These are phyloP conservation scores for Tylopilus plumbeoviolaceoides DNA, from an alignment of 768 basidiomycete species.

Conservation along the genomic window DNA sequence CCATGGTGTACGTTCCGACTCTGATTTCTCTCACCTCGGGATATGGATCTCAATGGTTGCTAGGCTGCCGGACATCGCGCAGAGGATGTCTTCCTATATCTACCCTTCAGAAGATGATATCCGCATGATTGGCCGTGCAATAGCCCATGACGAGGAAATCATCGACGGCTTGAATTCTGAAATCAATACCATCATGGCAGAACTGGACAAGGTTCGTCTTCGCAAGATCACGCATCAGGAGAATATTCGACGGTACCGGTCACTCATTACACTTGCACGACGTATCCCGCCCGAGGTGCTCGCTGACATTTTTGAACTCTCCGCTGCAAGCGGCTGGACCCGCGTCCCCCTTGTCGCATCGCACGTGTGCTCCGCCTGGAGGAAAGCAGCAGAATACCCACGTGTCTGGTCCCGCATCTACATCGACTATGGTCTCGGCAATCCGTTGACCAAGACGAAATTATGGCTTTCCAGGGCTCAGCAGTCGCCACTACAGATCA, in stretches of 20 bases:
- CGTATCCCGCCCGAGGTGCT: conserved; percentile 54
- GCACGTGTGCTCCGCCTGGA: conserved; percentile 58
- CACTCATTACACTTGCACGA: conserved; percentile 51
- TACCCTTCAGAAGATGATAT: conserved; percentile 21
- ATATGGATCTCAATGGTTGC: conserved; percentile 3
- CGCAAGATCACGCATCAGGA: conserved; percentile 40
- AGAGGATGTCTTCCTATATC: conserved; percentile 16
- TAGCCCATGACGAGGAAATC: conserved; percentile 38
- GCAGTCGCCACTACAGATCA: conserved; percentile 41
- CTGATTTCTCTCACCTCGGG: neutral
- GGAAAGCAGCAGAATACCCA: conserved; percentile 47
- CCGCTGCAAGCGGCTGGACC: conserved; percentile 48
- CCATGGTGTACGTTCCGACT: conserved; percentile 8
- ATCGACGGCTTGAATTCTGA: conserved; percentile 40
- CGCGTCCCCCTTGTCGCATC: conserved; percentile 52
- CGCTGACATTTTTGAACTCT: conserved; percentile 49
- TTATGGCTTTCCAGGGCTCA: conserved; percentile 51
- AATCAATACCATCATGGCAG: conserved; percentile 38
- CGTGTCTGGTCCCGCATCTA: conserved; percentile 56
- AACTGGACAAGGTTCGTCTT: conserved; percentile 40
- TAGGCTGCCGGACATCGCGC: conserved; percentile 10
- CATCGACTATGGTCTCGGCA: conserved; percentile 42
- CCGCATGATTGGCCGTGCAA: conserved; percentile 14
- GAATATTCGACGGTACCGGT: conserved; percentile 41
- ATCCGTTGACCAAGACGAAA: conserved; percentile 39